Percentiles rank a stretch among this genome's conserved stretches.
Evolutionary conservation across 2,329 filamentous ascomycete species (phyloP).

Genomic region (Alternaria alternata): DNA sequence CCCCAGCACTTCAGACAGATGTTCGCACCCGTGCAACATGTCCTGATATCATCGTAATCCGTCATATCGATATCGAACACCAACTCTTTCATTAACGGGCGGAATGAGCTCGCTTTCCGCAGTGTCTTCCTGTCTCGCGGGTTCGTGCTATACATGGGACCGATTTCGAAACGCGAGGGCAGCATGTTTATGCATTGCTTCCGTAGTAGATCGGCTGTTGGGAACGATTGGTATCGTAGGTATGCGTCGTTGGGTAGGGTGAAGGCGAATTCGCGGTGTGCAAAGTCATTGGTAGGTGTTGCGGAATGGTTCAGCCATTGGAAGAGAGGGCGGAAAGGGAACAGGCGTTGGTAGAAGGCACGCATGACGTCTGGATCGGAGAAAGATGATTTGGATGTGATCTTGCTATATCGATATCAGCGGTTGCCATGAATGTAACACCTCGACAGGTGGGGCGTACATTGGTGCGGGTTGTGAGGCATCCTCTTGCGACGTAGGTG

Average conservation of each 20-base stretch:
- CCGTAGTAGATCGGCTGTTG: slow-evolving; percentile 75
- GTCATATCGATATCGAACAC: slow-evolving; percentile 99
- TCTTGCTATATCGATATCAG: slow-evolving; percentile 38
- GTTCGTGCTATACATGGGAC: slow-evolving; percentile 94
- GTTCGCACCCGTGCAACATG: slow-evolving; percentile 90
- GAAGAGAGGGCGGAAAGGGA: slow-evolving; percentile 93
- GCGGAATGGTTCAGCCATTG: slow-evolving; percentile 98
- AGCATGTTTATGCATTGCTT: slow-evolving; percentile 90
- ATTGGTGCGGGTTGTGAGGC: slow-evolving; percentile 48
- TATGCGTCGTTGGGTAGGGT: slow-evolving; percentile 93
- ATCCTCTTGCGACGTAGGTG: slow-evolving; percentile 54
- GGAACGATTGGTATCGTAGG: slow-evolving; percentile 86
- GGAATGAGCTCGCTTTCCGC: slow-evolving; percentile 81
- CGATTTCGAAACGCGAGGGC: slow-evolving; percentile 96
- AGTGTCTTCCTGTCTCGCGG: slow-evolving; percentile 91
- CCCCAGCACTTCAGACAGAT: slow-evolving; percentile 96
- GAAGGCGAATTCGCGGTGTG: slow-evolving; percentile 93
- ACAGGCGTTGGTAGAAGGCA: slow-evolving; percentile 93
- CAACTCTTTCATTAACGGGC: slow-evolving; percentile 87
- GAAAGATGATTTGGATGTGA: slow-evolving; percentile 53
- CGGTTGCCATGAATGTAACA: slow-evolving; percentile 6
- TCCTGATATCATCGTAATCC: slow-evolving; percentile 96
- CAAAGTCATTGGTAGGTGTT: slow-evolving; percentile 85
- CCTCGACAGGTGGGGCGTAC: slow-evolving; percentile 40
- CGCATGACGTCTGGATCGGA: slow-evolving; percentile 87